A percentile compares a stretch with the other conserved stretches of the same genome.
phyloP scores from a whole-genome alignment of 2,329 filamentous ascomycete genomes.

The Neofusicoccum sp. region DNA sequence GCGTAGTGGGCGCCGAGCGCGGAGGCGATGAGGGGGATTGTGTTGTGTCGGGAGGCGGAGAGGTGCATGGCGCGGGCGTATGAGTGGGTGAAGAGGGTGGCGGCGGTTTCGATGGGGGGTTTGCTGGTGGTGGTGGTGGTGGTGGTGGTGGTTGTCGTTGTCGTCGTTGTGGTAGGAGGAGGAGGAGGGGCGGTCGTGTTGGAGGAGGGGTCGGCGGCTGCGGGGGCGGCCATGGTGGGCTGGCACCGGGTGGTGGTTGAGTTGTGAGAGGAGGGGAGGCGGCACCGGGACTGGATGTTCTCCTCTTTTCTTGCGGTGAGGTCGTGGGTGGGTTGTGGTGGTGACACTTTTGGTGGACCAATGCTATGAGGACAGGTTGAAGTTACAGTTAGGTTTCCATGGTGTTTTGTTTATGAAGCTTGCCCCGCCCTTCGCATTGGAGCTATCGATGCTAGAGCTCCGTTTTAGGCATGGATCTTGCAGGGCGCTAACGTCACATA shows the following conservation, averaged over 20 bases:
- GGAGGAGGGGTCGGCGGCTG: too few species aligned
- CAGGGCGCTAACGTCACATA: too few species aligned
- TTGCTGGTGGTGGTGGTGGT: not conserved
- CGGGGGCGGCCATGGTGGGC: too few species aligned
- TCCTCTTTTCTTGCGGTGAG: too few species aligned
- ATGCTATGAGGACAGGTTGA: too few species aligned
- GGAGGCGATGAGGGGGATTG: not conserved
- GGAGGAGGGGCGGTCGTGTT: too few species aligned
- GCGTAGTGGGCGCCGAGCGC: not conserved
- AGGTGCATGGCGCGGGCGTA: constrained; percentile 1
- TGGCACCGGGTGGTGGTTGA: too few species aligned
- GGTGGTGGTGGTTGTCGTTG: not conserved
- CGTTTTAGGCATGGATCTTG: not conserved
- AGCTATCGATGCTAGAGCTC: not conserved
- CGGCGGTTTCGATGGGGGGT: not conserved
- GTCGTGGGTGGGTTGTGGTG: too few species aligned
- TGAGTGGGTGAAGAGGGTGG: not conserved
- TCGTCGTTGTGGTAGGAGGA: not conserved
- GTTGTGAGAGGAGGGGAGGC: too few species aligned
- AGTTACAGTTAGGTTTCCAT: too few species aligned
- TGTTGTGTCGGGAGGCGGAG: not conserved
- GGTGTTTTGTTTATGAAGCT: not conserved
- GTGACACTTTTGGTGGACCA: too few species aligned
- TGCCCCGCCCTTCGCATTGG: not conserved
- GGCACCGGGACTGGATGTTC: too few species aligned